Conservation (phyloP, 768 basidiomycete species). For the Rhodotorula babjevae region DNA sequence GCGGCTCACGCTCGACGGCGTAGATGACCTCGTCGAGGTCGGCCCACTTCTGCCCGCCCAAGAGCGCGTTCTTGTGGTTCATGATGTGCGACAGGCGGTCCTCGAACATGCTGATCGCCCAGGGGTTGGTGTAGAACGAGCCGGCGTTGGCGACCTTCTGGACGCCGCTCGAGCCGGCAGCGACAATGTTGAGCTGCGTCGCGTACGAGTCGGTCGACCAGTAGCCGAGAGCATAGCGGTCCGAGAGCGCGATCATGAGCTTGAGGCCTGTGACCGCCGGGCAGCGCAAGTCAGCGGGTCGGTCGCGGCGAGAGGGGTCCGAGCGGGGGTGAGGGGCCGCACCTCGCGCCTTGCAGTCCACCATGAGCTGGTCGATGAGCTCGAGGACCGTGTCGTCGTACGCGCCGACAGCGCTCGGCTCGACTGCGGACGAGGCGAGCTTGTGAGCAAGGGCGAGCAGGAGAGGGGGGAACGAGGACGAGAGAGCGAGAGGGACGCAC, state of each 20-base stretch:
- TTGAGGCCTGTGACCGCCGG: conserved; percentile 34
- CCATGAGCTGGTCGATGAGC: conserved; percentile 44
- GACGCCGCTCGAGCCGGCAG: conserved; percentile 22
- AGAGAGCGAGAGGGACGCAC: conserved; percentile 6
- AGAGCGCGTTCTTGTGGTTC: conserved; percentile 36
- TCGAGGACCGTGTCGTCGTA: conserved; percentile 45
- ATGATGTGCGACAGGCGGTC: conserved; percentile 41
- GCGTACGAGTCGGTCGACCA: conserved; percentile 45
- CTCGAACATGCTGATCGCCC: conserved; percentile 37
- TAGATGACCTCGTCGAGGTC: conserved; percentile 42
- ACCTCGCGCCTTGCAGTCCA: conserved; percentile 36
- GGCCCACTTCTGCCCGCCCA: conserved; percentile 41
- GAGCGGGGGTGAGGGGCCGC: background rate
- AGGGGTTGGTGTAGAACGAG: conserved; percentile 38
- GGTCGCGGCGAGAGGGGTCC: no score
- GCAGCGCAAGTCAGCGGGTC: background rate
- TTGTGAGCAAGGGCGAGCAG: background rate
- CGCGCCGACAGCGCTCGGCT: conserved; percentile 36
- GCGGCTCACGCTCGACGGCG: conserved; percentile 30
- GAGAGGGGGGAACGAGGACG: background rate
- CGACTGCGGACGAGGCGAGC: conserved; percentile 23
- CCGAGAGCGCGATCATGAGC: conserved; percentile 43
- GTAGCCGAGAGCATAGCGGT: conserved; percentile 44
- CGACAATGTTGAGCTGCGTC: conserved; percentile 38
- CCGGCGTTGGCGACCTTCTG: conserved; percentile 40